These are phyloP conservation scores for Epichloe sp. DNA, from an alignment of 2,329 filamentous ascomycete species.

Conservation along the genomic window DNA sequence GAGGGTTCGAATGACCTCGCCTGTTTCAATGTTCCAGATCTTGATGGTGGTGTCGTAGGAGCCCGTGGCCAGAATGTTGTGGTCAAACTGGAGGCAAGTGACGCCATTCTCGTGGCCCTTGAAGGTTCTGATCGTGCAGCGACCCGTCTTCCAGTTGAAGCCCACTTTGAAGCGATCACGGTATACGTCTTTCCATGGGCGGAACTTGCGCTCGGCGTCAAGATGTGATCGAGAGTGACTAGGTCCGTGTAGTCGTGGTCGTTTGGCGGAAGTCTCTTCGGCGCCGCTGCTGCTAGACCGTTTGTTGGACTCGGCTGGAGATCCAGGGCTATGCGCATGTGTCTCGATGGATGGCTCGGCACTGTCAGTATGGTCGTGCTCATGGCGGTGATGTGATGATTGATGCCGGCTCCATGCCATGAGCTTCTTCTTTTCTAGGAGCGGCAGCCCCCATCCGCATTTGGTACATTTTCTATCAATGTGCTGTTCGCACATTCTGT, in stretches of 20 bases:
- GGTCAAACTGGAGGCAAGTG: constrained; percentile 50
- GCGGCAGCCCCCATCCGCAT: constrained; percentile 87
- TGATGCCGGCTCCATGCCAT: constrained; percentile 79
- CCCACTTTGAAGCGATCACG: constrained; percentile 90
- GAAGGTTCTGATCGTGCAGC: constrained; percentile 73
- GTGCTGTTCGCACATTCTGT: constrained; percentile 95
- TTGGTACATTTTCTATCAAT: constrained; percentile 89
- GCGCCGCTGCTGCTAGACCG: constrained; percentile 15
- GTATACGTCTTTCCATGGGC: constrained; percentile 94
- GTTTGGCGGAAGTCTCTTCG: constrained; percentile 21
- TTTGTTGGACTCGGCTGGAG: constrained; percentile 19
- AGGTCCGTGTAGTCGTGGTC: constrained; percentile 16
- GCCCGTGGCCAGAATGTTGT: constrained; percentile 82
- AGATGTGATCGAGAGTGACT: constrained; percentile 20
- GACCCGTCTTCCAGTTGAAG: constrained; percentile 93
- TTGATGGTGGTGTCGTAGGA: constrained; percentile 94
- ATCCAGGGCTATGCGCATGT: constrained; percentile 9
- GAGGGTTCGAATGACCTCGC: constrained; percentile 74
- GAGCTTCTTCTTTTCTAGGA: constrained; percentile 78
- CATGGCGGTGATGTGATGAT: constrained; percentile 8
- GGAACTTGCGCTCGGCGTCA: constrained; percentile 34
- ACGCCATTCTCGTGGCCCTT: constrained; percentile 72
- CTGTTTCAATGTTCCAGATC: constrained; percentile 88
- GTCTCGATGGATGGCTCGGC: constrained; percentile 14
- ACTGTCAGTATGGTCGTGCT: constrained; percentile 2